Conservation (phyloP, 495 filamentous ascomycete species). For the Chaetomium cochliodes region DNA sequence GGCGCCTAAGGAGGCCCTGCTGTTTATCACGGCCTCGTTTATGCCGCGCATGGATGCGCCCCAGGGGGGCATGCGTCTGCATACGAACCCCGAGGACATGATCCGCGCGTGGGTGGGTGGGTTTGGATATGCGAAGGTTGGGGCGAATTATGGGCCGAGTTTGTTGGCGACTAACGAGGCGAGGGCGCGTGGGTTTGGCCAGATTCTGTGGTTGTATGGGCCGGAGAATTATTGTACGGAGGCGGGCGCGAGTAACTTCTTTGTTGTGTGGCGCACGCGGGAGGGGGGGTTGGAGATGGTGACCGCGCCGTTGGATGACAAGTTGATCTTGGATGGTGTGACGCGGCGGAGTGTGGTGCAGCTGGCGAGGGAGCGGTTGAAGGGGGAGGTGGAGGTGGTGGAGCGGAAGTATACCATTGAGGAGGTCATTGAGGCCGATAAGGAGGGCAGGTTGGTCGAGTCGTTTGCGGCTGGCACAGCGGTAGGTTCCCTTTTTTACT, state of each 20-base stretch:
- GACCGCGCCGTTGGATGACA: conserved; percentile 76
- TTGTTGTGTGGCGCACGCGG: conserved; percentile 73
- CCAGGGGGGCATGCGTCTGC: conserved; percentile 66
- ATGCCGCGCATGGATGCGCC: conserved; percentile 64
- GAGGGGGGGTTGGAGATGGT: conserved; percentile 69
- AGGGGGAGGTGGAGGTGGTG: conserved; percentile 64
- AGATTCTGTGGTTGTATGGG: conserved; percentile 91
- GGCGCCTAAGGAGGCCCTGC: conserved; percentile 74
- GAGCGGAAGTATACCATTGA: conserved; percentile 78
- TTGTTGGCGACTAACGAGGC: conserved; percentile 75
- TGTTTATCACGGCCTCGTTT: conserved; percentile 74
- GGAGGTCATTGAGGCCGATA: conserved; percentile 69
- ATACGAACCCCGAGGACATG: conserved; percentile 72
- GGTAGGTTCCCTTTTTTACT: conserved; percentile 47
- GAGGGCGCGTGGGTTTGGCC: conserved; percentile 66
- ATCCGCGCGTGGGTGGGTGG: conserved; percentile 91
- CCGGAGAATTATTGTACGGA: conserved; percentile 75
- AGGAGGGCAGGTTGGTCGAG: conserved; percentile 77
- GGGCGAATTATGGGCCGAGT: conserved; percentile 86
- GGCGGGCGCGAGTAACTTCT: conserved; percentile 91
- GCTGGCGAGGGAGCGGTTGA: conserved; percentile 63
- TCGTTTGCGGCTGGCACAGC: conserved; percentile 87
- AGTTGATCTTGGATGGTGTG: conserved; percentile 81
- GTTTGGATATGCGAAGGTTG: conserved; percentile 86
- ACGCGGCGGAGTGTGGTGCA: conserved; percentile 75